Evolutionary conservation across 306 rosid species (phyloP), one percentile per base, ranked within the genome.

Genomic region (Sphenostylis stenocarpa): DNA sequence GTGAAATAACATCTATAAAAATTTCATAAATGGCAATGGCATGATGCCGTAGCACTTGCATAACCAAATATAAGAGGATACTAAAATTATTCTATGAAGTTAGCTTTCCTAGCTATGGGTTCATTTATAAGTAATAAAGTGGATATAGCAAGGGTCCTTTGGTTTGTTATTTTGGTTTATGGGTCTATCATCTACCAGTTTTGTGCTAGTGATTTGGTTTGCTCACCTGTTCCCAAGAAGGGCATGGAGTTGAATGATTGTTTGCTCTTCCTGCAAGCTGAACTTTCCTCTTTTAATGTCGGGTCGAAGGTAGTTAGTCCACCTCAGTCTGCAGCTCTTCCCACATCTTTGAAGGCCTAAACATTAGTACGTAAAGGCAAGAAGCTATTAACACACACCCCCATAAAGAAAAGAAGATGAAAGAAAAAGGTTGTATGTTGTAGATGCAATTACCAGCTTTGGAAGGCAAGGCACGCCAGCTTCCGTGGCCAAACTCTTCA

Each of bases 381-480:
- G 34, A 53, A 53, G 13, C 60, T 53, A 21, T 53, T 24, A 49
- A 51, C 21, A 23, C 39, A 26, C 17, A 39, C 51, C 0, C 0
- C 4, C 7, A 20, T 20, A 45, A 61, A 41, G 4, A 55, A 20
- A 3, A 4, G 13, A 20, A 20, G 12, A 10, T 2, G 9, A 16
- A 7, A 52, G 4, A 38, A 2, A 38, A 38, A 9, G 43, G 43
- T 38, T 38, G 43, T 38, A 14, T 29, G 1, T 17, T 1, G 23
- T 71, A 38, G 4, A 31, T 4, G 3, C 3, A 28, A 0, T 11
- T 51, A 88, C 93, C 93, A 17, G 93, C 91, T 84, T 85, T 89
- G 21, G 82, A 28, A n/a, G 93, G 93, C 70, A 89, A 73, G 7
- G 75, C 82, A 83, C 89, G 89, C 91, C 93, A 89, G 79, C 88